These are phyloP conservation scores for Aspergillus viridinutans DNA, from an alignment of 2,329 filamentous ascomycete species.

Conservation along the genomic window DNA sequence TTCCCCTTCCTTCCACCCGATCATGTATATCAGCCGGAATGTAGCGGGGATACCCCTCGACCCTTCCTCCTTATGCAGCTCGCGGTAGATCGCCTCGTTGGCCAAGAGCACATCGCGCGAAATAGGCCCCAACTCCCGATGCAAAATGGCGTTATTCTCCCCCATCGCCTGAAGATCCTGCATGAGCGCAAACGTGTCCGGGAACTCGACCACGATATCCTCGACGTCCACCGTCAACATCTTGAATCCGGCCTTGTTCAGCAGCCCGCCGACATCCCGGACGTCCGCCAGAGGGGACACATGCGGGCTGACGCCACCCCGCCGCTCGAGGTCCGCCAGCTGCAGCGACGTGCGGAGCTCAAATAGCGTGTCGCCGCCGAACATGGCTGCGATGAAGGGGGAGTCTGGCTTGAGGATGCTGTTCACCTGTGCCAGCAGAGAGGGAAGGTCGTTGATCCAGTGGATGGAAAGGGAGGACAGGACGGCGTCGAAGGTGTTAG, in stretches of 20 bases:
- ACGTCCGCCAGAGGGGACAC: conserved; percentile 91
- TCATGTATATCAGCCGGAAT: conserved; percentile 96
- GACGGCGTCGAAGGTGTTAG: conserved; percentile 80
- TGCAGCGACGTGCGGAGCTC: conserved; percentile 92
- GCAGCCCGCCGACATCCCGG: conserved; percentile 78
- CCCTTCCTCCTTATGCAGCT: conserved; percentile 80
- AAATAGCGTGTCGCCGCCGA: conserved; percentile 89
- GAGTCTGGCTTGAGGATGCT: conserved; percentile 80
- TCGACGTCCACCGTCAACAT: conserved; percentile 96
- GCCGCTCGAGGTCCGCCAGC: conserved; percentile 82
- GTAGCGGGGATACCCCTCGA: conserved; percentile 68
- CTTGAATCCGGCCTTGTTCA: conserved; percentile 86
- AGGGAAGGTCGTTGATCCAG: conserved; percentile 96
- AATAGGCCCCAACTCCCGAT: conserved; percentile 76
- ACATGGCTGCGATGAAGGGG: conserved; percentile 93
- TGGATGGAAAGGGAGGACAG: conserved; percentile 86
- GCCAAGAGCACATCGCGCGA: conserved; percentile 80
- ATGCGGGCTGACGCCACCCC: conserved; percentile 87
- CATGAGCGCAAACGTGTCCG: conserved; percentile 86
- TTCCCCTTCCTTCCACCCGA: conserved; percentile 87
- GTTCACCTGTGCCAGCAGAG: conserved; percentile 79
- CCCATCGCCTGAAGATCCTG: conserved; percentile 94
- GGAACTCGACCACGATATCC: conserved; percentile 94
- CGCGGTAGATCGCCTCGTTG: conserved; percentile 80
- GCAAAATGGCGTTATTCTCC: conserved; percentile 82